Base-by-base conservation (phyloP, 2,329 filamentous ascomycete genomes). In the Colletotrichum sp. region DNA sequence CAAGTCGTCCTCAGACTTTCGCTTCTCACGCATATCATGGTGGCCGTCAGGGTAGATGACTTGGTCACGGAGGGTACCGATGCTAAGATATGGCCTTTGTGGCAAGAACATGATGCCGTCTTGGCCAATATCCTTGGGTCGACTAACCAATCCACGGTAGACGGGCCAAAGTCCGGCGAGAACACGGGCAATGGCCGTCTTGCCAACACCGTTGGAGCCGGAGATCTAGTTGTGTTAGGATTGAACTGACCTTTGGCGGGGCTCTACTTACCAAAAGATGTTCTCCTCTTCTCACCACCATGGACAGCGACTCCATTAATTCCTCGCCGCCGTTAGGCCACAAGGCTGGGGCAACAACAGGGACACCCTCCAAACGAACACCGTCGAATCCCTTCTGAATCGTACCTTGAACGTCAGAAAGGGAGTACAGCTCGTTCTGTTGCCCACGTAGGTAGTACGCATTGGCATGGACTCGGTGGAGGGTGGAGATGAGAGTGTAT, bases 71-170 rank as follows among this genome's bases (percentile, higher is more conserved):
- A 99, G 89, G 2, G 97, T 99, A 43, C 97, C 97, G 26, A 96
- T 94, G 83, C 93, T 96, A 39, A 99, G 91, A 81, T 99, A 99
- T 0, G 96, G 96, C 18, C 96, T 91, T 84, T 99, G 97, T 0
- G 97, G 97, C 13, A 99, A 90, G 86, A 99, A 99, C 96, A 99
- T 99, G 86, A 99, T 98, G 75, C 97, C 97, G 78, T 99, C 96
- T 77, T 93, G 90, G 52, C 96, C 96, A 57, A 92, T 91, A 52
- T 88, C 90, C 81, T 97, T 95, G 4, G 97, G 96, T 2, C 96
- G 92, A 74, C 95, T 98, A 21, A 98, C 95, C 3, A 99, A 89
- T 4, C 97, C 97, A 60, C 97, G 94, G 83, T 99, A 99, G 1
- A 98, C 94, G 1, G 97, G 98, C 97, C 98, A 99, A 12, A 99